phyloP scores from a whole-genome alignment of 768 basidiomycete species.

The Tephrocybe rancida region DNA sequence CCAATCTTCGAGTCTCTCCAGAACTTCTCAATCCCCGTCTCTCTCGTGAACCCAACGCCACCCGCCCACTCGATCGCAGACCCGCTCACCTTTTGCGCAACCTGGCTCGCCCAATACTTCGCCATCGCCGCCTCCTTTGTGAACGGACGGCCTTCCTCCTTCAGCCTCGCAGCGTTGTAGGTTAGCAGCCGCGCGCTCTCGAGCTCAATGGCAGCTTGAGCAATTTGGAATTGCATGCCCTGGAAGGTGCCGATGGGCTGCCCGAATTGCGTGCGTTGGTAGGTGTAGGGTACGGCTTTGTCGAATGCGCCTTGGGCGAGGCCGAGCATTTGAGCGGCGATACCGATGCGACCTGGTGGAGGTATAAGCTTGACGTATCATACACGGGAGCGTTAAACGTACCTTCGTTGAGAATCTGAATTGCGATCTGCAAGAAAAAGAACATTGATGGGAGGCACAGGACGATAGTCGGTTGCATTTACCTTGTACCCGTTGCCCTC shows the following conservation, averaged over 20 bases:
- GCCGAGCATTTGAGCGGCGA: slow-evolving; percentile 98
- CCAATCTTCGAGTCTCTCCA: slow-evolving; percentile 98
- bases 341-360: slow-evolving; percentile 72
- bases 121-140: slow-evolving; percentile 98
- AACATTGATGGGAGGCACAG: background rate
- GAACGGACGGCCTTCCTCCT: slow-evolving; percentile 87
- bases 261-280: slow-evolving; percentile 92
- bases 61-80: slow-evolving; percentile 96
- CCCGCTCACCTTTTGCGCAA: slow-evolving; percentile 88
- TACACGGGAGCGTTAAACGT: background rate
- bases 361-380: background rate
- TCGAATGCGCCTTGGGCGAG: slow-evolving; percentile 97
- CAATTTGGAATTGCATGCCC: slow-evolving; percentile 94
- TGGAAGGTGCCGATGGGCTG: slow-evolving; percentile 94
- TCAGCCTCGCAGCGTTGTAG: slow-evolving; percentile 94
- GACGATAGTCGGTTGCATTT: background rate
- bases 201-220: slow-evolving; percentile 86
- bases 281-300: slow-evolving; percentile 94
- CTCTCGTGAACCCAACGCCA: slow-evolving; percentile 89
- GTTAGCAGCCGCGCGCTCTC: slow-evolving; percentile 89
- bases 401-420: slow-evolving; percentile 96
- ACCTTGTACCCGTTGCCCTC: slow-evolving; percentile 93
- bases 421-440: slow-evolving; percentile 67
- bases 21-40: slow-evolving; percentile 95
- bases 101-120: slow-evolving; percentile 87